These are phyloP conservation scores for Cetradonia linearis DNA, from an alignment of 495 filamentous ascomycete genomes.

Conservation along the genomic window DNA sequence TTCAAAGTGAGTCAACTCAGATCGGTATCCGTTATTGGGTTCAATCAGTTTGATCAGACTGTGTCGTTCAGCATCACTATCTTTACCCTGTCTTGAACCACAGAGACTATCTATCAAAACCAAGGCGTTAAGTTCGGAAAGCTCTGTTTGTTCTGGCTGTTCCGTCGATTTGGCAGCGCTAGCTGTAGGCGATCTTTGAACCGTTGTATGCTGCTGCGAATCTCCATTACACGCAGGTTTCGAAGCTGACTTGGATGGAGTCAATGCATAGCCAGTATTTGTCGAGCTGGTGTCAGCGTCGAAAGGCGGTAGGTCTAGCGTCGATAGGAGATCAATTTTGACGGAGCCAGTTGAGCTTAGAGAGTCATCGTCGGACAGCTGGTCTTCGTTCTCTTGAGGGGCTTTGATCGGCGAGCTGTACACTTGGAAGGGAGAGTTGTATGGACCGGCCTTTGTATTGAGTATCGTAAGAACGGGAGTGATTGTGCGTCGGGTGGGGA, in stretches of 20 bases:
- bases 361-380: neutral
- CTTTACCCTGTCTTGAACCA: no score
- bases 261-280: neutral
- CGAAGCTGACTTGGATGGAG: neutral
- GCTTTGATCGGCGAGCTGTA: neutral
- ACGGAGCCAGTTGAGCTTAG: neutral
- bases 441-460: neutral
- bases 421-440: neutral
- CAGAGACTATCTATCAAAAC: neutral
- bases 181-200: neutral
- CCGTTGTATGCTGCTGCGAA: neutral
- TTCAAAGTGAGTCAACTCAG: neutral
- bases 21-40: neutral
- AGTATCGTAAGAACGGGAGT: neutral
- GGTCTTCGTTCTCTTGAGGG: neutral
- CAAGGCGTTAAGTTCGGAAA: neutral
- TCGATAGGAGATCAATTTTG: neutral
- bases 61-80: neutral
- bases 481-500: constrained; percentile 7
- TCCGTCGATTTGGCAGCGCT: neutral
- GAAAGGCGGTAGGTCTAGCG: neutral
- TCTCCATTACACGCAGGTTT: neutral
- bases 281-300: neutral
- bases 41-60: neutral
- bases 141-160: neutral